These are phyloP conservation scores for Russula lepida DNA, from an alignment of 768 basidiomycete species.

Conservation along the genomic window DNA sequence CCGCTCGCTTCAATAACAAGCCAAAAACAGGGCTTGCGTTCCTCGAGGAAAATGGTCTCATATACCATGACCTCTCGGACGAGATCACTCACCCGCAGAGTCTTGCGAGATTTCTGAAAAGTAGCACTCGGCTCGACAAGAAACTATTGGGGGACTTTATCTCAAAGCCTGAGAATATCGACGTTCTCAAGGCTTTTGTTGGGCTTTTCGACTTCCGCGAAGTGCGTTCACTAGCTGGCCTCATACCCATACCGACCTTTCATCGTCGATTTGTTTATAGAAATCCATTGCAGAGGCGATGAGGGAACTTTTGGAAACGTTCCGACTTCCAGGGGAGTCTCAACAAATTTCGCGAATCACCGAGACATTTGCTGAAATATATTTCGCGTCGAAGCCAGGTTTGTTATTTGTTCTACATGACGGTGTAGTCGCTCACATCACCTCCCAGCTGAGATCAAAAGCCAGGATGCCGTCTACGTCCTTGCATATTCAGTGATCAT, in stretches of 20 bases:
- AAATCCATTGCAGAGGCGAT: slow-evolving; percentile 94
- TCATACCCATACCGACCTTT: neutral
- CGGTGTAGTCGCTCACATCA: neutral
- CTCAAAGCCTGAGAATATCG: slow-evolving; percentile 79
- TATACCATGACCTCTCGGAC: slow-evolving; percentile 57
- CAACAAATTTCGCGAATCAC: slow-evolving; percentile 93
- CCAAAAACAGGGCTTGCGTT: slow-evolving; percentile 87
- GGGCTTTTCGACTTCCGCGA: slow-evolving; percentile 82
- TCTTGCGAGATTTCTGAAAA: slow-evolving; percentile 82
- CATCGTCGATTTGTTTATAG: slow-evolving; percentile 32
- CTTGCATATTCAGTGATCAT: slow-evolving; percentile 93
- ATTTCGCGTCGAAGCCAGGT: slow-evolving; percentile 83
- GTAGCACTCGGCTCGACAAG: slow-evolving; percentile 81
- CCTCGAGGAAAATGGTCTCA: slow-evolving; percentile 87
- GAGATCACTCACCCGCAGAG: slow-evolving; percentile 52
- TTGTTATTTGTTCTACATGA: neutral
- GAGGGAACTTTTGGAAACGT: slow-evolving; percentile 87
- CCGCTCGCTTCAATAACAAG: slow-evolving; percentile 83
- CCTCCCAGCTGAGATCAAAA: slow-evolving; percentile 71
- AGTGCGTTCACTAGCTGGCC: slow-evolving; percentile 39
- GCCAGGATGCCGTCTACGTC: slow-evolving; percentile 89
- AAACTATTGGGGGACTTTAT: slow-evolving; percentile 89
- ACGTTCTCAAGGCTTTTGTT: slow-evolving; percentile 81
- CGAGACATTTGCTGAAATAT: slow-evolving; percentile 87
- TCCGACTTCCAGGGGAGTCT: slow-evolving; percentile 89